phyloP scores from a whole-genome alignment of 345 rosid species.

The Passiflora organensis region DNA sequence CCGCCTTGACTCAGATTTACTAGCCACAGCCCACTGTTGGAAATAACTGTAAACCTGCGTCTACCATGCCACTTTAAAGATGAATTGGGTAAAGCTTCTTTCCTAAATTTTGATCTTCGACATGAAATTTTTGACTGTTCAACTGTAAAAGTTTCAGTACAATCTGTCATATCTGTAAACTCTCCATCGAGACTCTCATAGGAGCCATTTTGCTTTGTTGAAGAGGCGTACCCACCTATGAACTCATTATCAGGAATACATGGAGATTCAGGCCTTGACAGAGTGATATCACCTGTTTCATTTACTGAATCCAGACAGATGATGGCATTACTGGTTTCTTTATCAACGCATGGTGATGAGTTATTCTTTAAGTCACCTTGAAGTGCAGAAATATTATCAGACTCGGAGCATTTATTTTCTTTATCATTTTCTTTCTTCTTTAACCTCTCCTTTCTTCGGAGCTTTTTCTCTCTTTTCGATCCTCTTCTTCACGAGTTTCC shows the following conservation, averaged over 20 bases:
- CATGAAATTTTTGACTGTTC: constrained; percentile 48
- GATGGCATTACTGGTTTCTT: constrained; percentile 33
- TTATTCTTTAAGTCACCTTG: constrained; percentile 35
- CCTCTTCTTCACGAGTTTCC: constrained; percentile 95
- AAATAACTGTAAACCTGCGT: constrained; percentile 36
- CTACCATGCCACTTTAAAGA: constrained; percentile 60
- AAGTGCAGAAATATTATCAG: constrained; percentile 20
- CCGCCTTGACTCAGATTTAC: constrained; percentile 46
- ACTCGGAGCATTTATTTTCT: constrained; percentile 40
- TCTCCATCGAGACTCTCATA: constrained; percentile 42
- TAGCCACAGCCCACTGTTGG: constrained; percentile 42
- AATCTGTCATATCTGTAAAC: constrained; percentile 39
- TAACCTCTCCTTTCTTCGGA: constrained; percentile 86
- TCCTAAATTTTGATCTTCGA: constrained; percentile 46
- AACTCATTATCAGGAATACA: constrained; percentile 40
- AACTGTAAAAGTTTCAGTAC: constrained; percentile 30
- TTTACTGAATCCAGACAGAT: constrained; percentile 36
- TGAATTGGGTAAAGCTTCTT: constrained; percentile 47
- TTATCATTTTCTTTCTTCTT: constrained; percentile 83
- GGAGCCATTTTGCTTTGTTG: constrained; percentile 34
- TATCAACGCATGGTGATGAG: constrained; percentile 35
- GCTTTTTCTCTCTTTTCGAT: constrained; percentile 86
- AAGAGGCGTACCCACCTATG: constrained; percentile 28
- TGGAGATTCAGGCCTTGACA: constrained; percentile 51
- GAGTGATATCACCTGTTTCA: constrained; percentile 38